Evolutionary conservation across 192 early-diverging fungal genomes (phyloP), one percentile per base, ranked within the genome.

Genomic region (Podila minutissima): DNA sequence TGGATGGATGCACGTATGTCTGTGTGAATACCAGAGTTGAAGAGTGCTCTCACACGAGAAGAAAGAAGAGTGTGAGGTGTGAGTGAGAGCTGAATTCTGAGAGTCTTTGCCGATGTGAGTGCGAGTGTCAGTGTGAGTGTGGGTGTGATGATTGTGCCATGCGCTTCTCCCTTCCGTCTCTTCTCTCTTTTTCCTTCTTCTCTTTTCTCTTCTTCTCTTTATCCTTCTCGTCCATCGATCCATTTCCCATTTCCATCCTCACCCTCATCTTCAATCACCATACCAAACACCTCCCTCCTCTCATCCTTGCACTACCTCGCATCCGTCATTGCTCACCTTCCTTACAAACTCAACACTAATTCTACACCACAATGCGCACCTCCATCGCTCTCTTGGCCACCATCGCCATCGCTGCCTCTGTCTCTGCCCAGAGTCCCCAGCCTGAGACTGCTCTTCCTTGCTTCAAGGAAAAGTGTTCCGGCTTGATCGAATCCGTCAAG

Each of bases 351-450:
- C 53, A 55, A 22, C 12, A 24, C 53, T 55, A 55, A 55, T 55
- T 26, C 11, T n/a, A 55, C 3, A 55, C n/a, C 57, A 69, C 50
- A 66, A 81, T 81, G 77, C 77, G 77, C 61, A 53, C 69, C 38
- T 79, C 69, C 41, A 50, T 58, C 19, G 28, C 67, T 57, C 37
- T 71, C 69, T 33, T 78, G 17, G 73, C 58, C 60, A 62, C 59
- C 12, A n/a, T 53, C 35, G 33, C 69, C n/a, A 55, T 71, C 1
- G 57, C 67, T 32, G 37, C 70, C 69, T 62, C 75, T 31, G 77
- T 73, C 66, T 69, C 77, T 53, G 77, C 77, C 20, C 71, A 81
- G 51, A 72, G 41, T 29, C 55, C 66, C 37, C 76, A 72, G 32
- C 61, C 66, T 28, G 69, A 62, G 62, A 58, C 59, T 3, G 49